These are phyloP conservation scores for Colletotrichum sp. DNA, from an alignment of 2,329 filamentous ascomycete species.

Conservation along the genomic window DNA sequence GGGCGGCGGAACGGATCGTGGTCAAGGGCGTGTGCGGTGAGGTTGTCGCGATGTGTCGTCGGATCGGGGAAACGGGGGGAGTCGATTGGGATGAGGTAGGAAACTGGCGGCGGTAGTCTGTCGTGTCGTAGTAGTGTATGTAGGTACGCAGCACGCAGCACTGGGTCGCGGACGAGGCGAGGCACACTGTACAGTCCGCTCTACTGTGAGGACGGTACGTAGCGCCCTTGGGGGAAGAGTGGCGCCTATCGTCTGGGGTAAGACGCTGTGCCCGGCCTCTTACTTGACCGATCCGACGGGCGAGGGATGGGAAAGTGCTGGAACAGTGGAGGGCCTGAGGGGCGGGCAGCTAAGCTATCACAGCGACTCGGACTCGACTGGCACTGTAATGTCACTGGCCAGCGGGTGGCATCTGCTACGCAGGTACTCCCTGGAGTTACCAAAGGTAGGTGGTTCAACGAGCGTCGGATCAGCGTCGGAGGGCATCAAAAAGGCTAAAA, in stretches of 20 bases:
- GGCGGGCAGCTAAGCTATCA: background rate
- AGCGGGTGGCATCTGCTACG: background rate
- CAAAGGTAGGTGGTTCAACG: background rate
- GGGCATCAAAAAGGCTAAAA: background rate
- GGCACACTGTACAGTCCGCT: constrained; percentile 15
- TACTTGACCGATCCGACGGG: constrained; percentile 7
- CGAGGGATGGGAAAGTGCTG: background rate
- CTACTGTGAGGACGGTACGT: constrained; percentile 11
- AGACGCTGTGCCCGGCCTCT: constrained; percentile 6
- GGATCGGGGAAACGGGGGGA: constrained; percentile 4
- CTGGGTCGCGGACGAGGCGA: constrained; percentile 11
- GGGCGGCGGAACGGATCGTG: background rate
- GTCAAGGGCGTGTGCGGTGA: background rate
- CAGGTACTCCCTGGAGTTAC: background rate
- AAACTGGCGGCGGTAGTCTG: constrained; percentile 1
- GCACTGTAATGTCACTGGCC: background rate
- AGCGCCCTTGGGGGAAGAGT: background rate
- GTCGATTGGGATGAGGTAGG: constrained; percentile 5
- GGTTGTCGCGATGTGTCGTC: constrained; percentile 17
- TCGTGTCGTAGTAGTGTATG: background rate
- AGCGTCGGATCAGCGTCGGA: constrained; percentile 1
- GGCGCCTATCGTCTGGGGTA: constrained; percentile 15
- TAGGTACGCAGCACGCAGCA: constrained; percentile 2
- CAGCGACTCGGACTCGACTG: background rate
- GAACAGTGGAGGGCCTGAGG: background rate